Evolutionary conservation across 2,329 filamentous ascomycete genomes (phyloP).

Genomic region (Ophiostoma populinum): DNA sequence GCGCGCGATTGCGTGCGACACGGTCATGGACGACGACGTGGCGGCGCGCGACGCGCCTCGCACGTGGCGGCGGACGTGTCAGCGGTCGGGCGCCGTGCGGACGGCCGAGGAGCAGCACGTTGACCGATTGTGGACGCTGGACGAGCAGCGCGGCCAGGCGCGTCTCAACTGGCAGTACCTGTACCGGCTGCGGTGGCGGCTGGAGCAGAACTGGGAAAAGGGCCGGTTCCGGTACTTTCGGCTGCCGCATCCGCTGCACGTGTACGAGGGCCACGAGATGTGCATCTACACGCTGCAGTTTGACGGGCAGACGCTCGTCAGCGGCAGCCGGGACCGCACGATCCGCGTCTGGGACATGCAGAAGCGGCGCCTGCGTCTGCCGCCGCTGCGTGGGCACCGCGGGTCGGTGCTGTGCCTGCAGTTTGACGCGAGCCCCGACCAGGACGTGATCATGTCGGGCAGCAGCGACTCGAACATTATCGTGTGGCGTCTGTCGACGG

Average conservation of each 20-base stretch:
- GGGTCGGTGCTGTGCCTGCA: conserved; percentile 90
- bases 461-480: conserved; percentile 87
- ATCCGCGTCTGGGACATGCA: conserved; percentile 83
- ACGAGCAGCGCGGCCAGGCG: conserved; percentile 27
- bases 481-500: conserved; percentile 85
- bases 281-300: conserved; percentile 95
- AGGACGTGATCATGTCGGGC: conserved; percentile 88
- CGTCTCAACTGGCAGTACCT: conserved; percentile 85
- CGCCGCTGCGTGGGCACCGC: conserved; percentile 58
- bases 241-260: conserved; percentile 66
- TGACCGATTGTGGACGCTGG: conserved; percentile 31
- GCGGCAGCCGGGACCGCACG: conserved; percentile 76
- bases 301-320: conserved; percentile 70
- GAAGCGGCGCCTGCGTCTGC: conserved; percentile 56
- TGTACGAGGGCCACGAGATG: conserved; percentile 70
- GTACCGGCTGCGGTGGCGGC: conserved; percentile 66
- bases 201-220: conserved; percentile 84
- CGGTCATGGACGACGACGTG: no score
- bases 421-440: conserved; percentile 72
- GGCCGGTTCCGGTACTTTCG: conserved; percentile 76
- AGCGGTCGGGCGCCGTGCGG: conserved; percentile 1
- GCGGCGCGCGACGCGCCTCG: conserved; percentile 14
- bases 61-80: not conserved
- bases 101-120: not conserved
- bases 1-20: conserved; percentile 32